phyloP scores from a whole-genome alignment of 2,329 filamentous ascomycete genomes.

The Xylaria sp. region DNA sequence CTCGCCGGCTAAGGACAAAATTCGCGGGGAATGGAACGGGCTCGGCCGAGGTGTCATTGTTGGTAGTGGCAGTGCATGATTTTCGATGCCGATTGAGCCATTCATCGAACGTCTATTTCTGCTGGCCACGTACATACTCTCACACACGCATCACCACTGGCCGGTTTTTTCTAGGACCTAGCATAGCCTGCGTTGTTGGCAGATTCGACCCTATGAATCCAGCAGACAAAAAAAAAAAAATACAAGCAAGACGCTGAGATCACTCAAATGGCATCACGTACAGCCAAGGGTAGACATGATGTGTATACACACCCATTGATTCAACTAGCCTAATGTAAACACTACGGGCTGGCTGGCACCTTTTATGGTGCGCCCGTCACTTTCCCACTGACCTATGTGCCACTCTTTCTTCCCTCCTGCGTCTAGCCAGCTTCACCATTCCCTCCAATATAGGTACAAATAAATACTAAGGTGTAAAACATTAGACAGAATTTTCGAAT shows the following conservation, averaged over 20 bases:
- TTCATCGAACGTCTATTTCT: background rate
- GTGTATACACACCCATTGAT: conserved; percentile 17
- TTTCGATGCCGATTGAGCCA: background rate
- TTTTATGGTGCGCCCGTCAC: background rate
- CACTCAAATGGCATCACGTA: background rate
- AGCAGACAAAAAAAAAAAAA: background rate
- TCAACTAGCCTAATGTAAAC: conserved; percentile 22
- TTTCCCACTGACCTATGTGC: conserved; percentile 13
- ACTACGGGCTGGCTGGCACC: background rate
- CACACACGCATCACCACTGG: no score
- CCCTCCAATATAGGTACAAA: conserved; percentile 38
- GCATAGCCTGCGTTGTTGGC: no score
- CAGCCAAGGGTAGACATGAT: background rate
- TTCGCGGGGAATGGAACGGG: background rate
- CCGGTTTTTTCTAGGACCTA: background rate
- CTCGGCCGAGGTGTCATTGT: background rate
- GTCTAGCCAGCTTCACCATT: conserved; percentile 14
- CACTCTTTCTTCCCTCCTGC: conserved; percentile 13
- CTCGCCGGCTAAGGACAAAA: background rate
- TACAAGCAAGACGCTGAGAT: background rate
- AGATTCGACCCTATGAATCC: background rate
- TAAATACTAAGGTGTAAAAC: conserved; percentile 37
- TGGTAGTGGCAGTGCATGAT: background rate
- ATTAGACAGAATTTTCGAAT: conserved; percentile 34
- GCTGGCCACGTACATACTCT: background rate